Percentiles rank a stretch among this genome's conserved stretches.
These are phyloP conservation scores for Emmonsia crescens DNA, from an alignment of 2,329 filamentous ascomycete species.

Conservation along the genomic window DNA sequence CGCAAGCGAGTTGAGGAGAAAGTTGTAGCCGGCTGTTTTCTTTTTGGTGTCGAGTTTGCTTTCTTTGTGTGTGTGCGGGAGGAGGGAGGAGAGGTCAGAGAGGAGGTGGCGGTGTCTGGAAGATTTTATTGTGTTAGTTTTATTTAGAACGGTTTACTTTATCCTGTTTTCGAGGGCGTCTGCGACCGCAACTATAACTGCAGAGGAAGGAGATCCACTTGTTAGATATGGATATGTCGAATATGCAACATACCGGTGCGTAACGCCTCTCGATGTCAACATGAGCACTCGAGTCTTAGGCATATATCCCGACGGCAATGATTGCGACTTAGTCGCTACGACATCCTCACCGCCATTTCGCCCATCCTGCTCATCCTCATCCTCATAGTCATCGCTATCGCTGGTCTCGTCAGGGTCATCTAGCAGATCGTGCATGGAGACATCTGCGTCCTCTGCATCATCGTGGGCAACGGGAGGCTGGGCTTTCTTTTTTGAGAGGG, in stretches of 20 bases:
- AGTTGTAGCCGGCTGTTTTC: constrained; percentile 50
- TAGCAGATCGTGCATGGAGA: constrained; percentile 13
- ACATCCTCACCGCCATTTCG: background rate
- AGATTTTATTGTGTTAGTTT: constrained; percentile 2
- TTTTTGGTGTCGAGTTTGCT: constrained; percentile 96
- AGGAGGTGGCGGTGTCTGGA: constrained; percentile 81
- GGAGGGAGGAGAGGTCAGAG: constrained; percentile 74
- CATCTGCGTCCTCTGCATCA: constrained; percentile 6
- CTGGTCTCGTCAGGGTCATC: constrained; percentile 15
- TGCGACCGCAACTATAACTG: background rate
- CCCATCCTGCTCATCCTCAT: constrained; percentile 52
- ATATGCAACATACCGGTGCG: constrained; percentile 53
- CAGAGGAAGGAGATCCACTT: background rate
- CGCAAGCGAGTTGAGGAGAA: constrained; percentile 63
- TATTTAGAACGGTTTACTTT: background rate
- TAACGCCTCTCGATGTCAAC: constrained; percentile 84
- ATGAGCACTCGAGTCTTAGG: constrained; percentile 61
- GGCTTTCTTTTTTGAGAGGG: constrained; percentile 32
- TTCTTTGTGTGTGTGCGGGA: constrained; percentile 88
- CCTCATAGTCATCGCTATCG: constrained; percentile 25
- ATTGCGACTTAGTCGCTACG: constrained; percentile 12
- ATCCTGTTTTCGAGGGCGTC: background rate
- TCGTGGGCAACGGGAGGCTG: constrained; percentile 4
- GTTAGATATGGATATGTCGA: background rate
- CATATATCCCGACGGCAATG: constrained; percentile 19